Base-by-base conservation (phyloP, 805 yeast species). In the Lipomyces lipofer region DNA sequence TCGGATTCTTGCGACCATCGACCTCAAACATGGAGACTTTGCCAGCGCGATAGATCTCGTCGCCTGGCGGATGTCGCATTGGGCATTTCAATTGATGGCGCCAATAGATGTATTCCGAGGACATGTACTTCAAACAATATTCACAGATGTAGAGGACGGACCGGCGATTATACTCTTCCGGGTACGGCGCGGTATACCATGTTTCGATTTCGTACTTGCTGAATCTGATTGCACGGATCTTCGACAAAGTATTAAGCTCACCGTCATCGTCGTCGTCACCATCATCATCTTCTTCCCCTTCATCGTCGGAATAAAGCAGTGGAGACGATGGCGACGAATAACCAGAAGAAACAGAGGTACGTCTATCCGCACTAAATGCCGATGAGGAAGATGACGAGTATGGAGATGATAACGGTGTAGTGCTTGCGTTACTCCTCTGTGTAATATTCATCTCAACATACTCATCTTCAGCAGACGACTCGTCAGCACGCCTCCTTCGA, bases 101-200 rank as follows among this genome's bases (percentile, higher is more conserved):
- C 60, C 77, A 74, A 49, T 81, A 76, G 0, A 84, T 81, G 60
- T 78, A 83, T 13, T 85, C 83, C 0, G 90, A 83, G 35, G 78
- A 77, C 81, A 83, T 83, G 67, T 88, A 91, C 70, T 86, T 84
- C 54, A 92, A 71, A 67, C 98, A 94, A 64, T 77, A 82, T 60
- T 89, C 94, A 70, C 98, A 94, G 13, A 92, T 78, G 65, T 83
- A 84, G 43, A 94, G 72, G 2, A 83, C 78, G 39, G 74, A 73
- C 43, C 82, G 79, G 28, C 76, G 77, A 39, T 88, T 80, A 65
- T 83, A 88, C 65, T 88, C 94, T 56, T 86, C 90, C 0, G 98
- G 97, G 67, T 88, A 94, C 1, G 98, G 98, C 0, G 97, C 84
- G 2, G 87, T 81, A 69, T 87, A 91, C 96, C 97, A 89, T 0